Percentiles rank a stretch among this genome's conserved stretches.
phyloP scores from a whole-genome alignment of 2,329 filamentous ascomycete species.

The Diaporthe longicolla region DNA sequence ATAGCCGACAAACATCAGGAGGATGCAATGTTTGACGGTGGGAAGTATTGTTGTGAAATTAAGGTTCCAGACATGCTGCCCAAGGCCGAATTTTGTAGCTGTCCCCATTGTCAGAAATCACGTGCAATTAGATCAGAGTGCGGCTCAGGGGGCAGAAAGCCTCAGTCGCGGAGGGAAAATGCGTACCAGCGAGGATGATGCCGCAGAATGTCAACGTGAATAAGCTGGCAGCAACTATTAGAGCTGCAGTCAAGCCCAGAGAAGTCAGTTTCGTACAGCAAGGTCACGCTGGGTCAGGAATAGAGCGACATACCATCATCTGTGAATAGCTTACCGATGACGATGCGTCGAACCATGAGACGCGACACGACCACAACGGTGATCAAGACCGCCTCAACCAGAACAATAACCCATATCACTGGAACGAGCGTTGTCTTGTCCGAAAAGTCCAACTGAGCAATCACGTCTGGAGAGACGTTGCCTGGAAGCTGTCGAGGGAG shows the following conservation, averaged over 20 bases:
- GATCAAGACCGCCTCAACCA: not conserved
- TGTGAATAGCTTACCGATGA: slow-evolving; percentile 3
- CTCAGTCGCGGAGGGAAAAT: not conserved
- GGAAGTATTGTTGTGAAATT: not conserved
- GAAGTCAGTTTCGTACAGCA: not conserved
- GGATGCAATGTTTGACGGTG: slow-evolving; percentile 19
- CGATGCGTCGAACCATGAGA: slow-evolving; percentile 13
- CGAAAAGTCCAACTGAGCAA: slow-evolving; percentile 16
- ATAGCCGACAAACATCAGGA: slow-evolving; percentile 23
- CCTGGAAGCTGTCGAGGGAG: slow-evolving; percentile 13
- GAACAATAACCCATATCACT: slow-evolving; percentile 11
- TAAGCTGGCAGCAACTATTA: slow-evolving; percentile 1
- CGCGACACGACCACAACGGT: slow-evolving; percentile 18
- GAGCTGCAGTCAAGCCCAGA: not conserved
- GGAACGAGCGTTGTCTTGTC: slow-evolving; percentile 18
- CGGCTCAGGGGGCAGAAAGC: not conserved
- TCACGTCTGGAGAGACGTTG: slow-evolving; percentile 3
- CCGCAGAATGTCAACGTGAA: slow-evolving; percentile 17
- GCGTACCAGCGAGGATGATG: not conserved
- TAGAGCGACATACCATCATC: slow-evolving; percentile 10
- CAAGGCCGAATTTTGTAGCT: slow-evolving; percentile 16
- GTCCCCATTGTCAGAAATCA: no score
- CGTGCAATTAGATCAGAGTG: no score
- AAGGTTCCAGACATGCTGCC: slow-evolving; percentile 13
- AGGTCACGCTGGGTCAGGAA: not conserved